These are phyloP conservation scores for Pichia inconspicua DNA, from an alignment of 1,139 yeast species.

Conservation along the genomic window DNA sequence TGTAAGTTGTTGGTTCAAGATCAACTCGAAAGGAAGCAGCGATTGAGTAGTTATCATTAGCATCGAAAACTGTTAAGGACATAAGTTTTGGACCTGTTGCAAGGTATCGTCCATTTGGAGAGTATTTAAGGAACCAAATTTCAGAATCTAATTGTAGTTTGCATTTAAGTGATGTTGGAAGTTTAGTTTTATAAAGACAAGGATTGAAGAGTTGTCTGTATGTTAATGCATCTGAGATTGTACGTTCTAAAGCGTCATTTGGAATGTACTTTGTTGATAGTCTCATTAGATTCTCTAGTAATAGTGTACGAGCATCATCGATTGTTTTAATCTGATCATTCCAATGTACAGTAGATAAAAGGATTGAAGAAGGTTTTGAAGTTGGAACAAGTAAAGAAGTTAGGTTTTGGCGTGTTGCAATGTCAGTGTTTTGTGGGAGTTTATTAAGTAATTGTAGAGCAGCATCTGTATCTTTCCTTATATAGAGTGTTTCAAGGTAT, in stretches of 20 bases:
- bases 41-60: conserved; percentile 43
- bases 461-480: conserved; percentile 27
- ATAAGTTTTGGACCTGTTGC: conserved; percentile 76
- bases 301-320: conserved; percentile 31
- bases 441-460: conserved; percentile 41
- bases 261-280: conserved; percentile 45
- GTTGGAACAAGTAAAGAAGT: conserved; percentile 20
- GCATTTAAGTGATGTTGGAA: conserved; percentile 18
- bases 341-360: conserved; percentile 26
- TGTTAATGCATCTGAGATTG: conserved; percentile 45
- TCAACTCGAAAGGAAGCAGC: conserved; percentile 38
- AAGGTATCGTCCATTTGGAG: conserved; percentile 66
- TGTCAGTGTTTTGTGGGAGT: conserved; percentile 14
- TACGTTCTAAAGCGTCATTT: conserved; percentile 38
- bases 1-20: conserved; percentile 54
- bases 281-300: conserved; percentile 38
- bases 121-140: conserved; percentile 77
- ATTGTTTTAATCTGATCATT: conserved; percentile 8
- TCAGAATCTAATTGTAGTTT: conserved; percentile 57
- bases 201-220: conserved; percentile 32
- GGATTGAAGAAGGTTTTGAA: conserved; percentile 2
- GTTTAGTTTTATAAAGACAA: neutral
- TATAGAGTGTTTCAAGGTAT: conserved; percentile 35
- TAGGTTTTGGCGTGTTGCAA: conserved; percentile 12
- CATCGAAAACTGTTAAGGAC: conserved; percentile 59